Evolutionary conservation across 345 rosid genomes (phyloP), one percentile per base, ranked within the genome.

Genomic region (Bruguiera sexangula): DNA sequence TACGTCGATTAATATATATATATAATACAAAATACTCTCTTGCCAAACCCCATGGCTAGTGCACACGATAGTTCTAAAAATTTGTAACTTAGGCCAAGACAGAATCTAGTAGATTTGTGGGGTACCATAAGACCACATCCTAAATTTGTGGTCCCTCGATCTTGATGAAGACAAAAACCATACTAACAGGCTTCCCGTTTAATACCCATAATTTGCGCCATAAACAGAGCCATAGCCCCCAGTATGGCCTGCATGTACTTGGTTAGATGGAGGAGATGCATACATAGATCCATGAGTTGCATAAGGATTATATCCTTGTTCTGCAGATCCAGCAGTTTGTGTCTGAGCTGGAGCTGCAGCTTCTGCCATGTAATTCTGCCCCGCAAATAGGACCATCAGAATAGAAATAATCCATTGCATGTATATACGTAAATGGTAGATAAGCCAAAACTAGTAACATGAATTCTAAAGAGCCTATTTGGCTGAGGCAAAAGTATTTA

Each of bases 341-440:
- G 82, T 48, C 69, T 86, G 96, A 30, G 87, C 60, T 2, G 88
- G 82, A 22, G 81, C 92, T 60, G 84, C 96, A 32, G 96, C 96
- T 76, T 96, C 99, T 32, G 97, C 93, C 90, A 96, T 90, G 80
- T 87, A 96, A 80, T 92, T 96, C 99, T 96, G 91, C 88, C 82
- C 26, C 29, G 60, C 22, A 43, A n/a, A 62, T 21, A 68, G 26
- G 31, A 59, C 19, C 56, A 59, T 61, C 66, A 73, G 63, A 34
- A 66, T 5, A 5, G 43, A 67, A 52, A 36, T n/a, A 71, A 59
- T 39, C 52, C 7, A 58, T 15, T 3, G 50, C 19, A 13, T 3
- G 19, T 2, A 43, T 15, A 43, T 13, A 3, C 50, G 13, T 43
- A 1, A 43, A 4, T 18, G 4, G 3, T 15, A 43, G 50, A 43